Percentiles rank a stretch among this genome's conserved stretches.
Conservation (phyloP, 1,284 basidiomycete genomes). For the Fomitopsis palustris region DNA sequence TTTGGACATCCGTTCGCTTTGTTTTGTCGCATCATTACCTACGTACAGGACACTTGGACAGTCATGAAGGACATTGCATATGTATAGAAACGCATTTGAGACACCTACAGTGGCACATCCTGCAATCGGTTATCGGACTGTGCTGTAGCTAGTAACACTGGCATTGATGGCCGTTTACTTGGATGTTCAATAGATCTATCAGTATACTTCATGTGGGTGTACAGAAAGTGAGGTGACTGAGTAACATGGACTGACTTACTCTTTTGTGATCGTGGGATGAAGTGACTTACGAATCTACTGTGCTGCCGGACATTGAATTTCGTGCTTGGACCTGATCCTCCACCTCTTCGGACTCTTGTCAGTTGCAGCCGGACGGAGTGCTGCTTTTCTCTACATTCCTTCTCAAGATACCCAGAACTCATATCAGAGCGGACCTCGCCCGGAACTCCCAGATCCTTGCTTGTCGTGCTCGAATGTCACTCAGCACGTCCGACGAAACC, state of each 20-base stretch:
- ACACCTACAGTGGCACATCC: no score
- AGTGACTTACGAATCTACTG: no score
- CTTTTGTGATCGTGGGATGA: no score
- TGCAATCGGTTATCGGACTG: no score
- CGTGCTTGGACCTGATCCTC: neutral
- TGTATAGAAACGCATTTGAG: no score
- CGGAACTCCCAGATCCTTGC: neutral
- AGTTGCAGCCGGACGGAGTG: neutral
- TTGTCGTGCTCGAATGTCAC: neutral
- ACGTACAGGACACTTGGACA: neutral
- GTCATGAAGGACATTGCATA: neutral
- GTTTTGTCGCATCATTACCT: neutral
- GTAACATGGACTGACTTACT: no score
- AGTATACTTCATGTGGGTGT: no score
- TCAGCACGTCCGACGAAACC: conserved; percentile 6
- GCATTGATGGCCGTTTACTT: no score
- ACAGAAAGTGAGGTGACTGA: no score
- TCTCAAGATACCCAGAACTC: neutral
- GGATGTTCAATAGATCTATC: no score
- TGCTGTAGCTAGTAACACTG: no score
- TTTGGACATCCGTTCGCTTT: neutral
- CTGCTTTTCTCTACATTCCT: neutral
- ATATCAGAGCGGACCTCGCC: neutral
- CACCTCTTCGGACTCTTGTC: neutral
- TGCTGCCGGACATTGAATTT: no score